Conservation (phyloP, 2,329 filamentous ascomycete species). For the Colletotrichum chrysophilum region DNA sequence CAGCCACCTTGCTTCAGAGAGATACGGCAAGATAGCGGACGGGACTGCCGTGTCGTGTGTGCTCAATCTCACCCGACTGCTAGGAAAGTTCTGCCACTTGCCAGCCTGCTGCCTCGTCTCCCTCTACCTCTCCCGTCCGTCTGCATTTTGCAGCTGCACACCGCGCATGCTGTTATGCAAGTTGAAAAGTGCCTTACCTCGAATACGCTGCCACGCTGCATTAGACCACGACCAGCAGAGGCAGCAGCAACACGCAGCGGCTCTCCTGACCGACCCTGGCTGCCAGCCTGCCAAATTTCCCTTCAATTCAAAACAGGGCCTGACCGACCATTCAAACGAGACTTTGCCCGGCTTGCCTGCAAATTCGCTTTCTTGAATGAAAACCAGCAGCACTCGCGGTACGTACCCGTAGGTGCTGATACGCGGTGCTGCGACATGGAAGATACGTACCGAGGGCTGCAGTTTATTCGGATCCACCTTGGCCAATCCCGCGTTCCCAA, state of each 20-base stretch:
- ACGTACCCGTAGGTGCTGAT: background rate
- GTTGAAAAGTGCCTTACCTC: background rate
- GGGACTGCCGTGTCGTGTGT: background rate
- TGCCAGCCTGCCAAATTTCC: background rate
- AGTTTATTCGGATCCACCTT: background rate
- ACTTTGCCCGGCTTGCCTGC: background rate
- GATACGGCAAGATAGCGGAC: conserved; percentile 10
- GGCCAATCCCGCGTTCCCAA: conserved; percentile 11
- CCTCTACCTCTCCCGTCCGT: background rate
- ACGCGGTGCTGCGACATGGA: background rate
- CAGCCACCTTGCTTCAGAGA: conserved; percentile 18
- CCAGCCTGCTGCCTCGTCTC: background rate
- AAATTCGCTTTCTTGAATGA: background rate
- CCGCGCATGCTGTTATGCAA: background rate
- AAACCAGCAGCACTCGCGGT: background rate
- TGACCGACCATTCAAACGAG: background rate
- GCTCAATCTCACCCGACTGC: background rate
- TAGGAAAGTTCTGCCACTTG: background rate
- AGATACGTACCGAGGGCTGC: conserved; percentile 4
- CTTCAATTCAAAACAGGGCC: conserved; percentile 7
- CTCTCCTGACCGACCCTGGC: conserved; percentile 10
- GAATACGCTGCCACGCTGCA: background rate
- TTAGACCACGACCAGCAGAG: background rate
- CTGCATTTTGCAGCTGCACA: background rate
- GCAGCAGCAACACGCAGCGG: background rate